phyloP scores from a whole-genome alignment of 306 rosid genomes.

The Astragalus membranaceus region DNA sequence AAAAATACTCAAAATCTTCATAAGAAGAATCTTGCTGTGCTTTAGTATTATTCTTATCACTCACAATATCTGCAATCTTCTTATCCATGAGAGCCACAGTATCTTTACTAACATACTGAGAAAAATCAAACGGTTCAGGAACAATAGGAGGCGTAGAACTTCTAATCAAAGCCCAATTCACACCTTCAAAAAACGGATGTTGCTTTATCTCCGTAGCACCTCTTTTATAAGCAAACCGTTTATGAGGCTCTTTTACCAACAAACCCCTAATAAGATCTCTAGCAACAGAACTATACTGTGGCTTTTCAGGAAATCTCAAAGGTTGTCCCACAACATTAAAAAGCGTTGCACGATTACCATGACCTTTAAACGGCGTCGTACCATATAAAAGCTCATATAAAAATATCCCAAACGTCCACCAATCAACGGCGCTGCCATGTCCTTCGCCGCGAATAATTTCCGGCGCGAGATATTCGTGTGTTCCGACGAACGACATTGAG shows the following conservation, averaged over 20 bases:
- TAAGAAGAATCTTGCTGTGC: slow-evolving; percentile 11
- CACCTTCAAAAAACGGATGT: slow-evolving; percentile 83
- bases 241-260: slow-evolving; percentile 72
- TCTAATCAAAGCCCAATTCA: slow-evolving; percentile 82
- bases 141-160: slow-evolving; percentile 67
- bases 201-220: slow-evolving; percentile 94
- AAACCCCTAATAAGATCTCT: slow-evolving; percentile 73
- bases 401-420: slow-evolving; percentile 94
- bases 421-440: slow-evolving; percentile 88
- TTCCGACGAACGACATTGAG: slow-evolving; percentile 90
- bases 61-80: slow-evolving; percentile 13
- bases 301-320: slow-evolving; percentile 63
- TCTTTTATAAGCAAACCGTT: slow-evolving; percentile 64
- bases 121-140: slow-evolving; percentile 56
- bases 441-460: slow-evolving; percentile 86
- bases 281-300: slow-evolving; percentile 40
- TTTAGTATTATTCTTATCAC: not conserved
- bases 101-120: slow-evolving; percentile 38
- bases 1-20: slow-evolving; percentile 51
- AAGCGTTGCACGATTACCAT: slow-evolving; percentile 65
- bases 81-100: slow-evolving; percentile 1
- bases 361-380: slow-evolving; percentile 82
- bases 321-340: slow-evolving; percentile 79
- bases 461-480: slow-evolving; percentile 87
- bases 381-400: slow-evolving; percentile 74